Evolutionary conservation across 805 yeast species (phyloP).

Genomic region (Ogataea thermomethanolica): DNA sequence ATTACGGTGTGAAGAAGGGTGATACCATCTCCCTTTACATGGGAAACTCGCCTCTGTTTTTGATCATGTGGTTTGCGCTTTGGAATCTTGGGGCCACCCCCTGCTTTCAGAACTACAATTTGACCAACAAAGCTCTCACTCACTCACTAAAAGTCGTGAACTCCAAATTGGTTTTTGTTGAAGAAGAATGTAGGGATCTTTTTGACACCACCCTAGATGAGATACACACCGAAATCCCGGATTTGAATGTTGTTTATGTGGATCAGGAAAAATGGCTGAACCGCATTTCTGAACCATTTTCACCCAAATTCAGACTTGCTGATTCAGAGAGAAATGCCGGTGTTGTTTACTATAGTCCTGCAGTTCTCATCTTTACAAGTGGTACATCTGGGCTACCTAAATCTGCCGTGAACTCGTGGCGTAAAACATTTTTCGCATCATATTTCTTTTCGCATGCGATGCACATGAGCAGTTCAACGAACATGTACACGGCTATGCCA

Average conservation of each 20-base stretch:
- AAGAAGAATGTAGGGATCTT: slow-evolving; percentile 51
- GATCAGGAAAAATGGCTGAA: slow-evolving; percentile 19
- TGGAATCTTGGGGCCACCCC: slow-evolving; percentile 93
- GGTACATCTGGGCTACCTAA: slow-evolving; percentile 96
- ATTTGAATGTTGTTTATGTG: slow-evolving; percentile 17
- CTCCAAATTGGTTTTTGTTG: slow-evolving; percentile 64
- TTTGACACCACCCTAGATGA: slow-evolving; percentile 42
- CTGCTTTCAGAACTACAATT: slow-evolving; percentile 80
- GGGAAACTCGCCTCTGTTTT: slow-evolving; percentile 78
- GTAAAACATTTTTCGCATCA: slow-evolving; percentile 72
- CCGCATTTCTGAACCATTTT: slow-evolving; percentile 20
- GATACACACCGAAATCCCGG: slow-evolving; percentile 36
- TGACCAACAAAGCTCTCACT: slow-evolving; percentile 65
- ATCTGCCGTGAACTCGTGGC: slow-evolving; percentile 91
- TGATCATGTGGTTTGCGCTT: slow-evolving; percentile 76
- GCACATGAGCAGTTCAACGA: slow-evolving; percentile 50
- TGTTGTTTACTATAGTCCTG: slow-evolving; percentile 58
- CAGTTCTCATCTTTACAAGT: slow-evolving; percentile 79
- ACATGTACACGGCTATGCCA: slow-evolving; percentile 90
- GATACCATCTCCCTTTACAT: slow-evolving; percentile 73
- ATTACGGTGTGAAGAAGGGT: slow-evolving; percentile 60
- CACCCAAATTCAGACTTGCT: slow-evolving; percentile 52
- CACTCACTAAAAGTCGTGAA: slow-evolving; percentile 77
- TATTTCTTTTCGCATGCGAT: slow-evolving; percentile 66
- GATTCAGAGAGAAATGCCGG: slow-evolving; percentile 56